A percentile compares a stretch with the other conserved stretches of the same genome.
phyloP scores from a whole-genome alignment of 2,329 filamentous ascomycete genomes.

The Fusarium verticillioides region DNA sequence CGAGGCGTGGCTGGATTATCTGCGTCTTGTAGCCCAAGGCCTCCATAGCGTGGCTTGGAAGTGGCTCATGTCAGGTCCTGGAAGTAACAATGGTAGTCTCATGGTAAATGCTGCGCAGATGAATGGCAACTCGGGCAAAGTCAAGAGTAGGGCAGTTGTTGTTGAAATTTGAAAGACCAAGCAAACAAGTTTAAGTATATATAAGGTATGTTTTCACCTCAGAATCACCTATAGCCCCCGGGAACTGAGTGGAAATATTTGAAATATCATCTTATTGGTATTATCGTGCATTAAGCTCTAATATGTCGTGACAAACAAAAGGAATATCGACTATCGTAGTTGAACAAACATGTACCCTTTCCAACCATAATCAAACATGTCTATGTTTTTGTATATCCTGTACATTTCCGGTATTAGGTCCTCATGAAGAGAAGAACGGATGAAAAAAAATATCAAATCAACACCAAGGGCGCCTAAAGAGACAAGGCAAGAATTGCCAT shows the following conservation, averaged over 20 bases:
- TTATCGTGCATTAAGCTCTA: constrained; percentile 16
- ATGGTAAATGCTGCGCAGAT: constrained; percentile 70
- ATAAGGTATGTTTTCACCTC: neutral
- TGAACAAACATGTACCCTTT: constrained; percentile 15
- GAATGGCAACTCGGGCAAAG: constrained; percentile 62
- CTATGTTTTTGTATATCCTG: constrained; percentile 3
- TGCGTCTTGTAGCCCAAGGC: constrained; percentile 58
- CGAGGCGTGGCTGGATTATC: constrained; percentile 58
- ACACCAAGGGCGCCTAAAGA: constrained; percentile 3
- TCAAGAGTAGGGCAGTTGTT: constrained; percentile 55
- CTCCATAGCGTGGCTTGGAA: constrained; percentile 63
- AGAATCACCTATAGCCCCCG: neutral
- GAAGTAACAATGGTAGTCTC: constrained; percentile 60
- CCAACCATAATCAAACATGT: neutral
- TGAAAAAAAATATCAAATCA: neutral
- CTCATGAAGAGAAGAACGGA: neutral
- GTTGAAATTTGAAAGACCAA: constrained; percentile 47
- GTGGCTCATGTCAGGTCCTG: constrained; percentile 65
- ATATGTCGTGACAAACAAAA: constrained; percentile 26
- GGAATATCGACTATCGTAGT: constrained; percentile 2
- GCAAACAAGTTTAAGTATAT: neutral
- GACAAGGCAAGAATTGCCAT: constrained; percentile 22
- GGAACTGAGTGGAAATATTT: neutral
- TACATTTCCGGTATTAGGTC: constrained; percentile 3
- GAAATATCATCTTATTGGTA: neutral